Evolutionary conservation across 768 basidiomycete genomes (phyloP), one percentile per base, ranked within the genome.

Genomic region (Tricholoma saponaceum): DNA sequence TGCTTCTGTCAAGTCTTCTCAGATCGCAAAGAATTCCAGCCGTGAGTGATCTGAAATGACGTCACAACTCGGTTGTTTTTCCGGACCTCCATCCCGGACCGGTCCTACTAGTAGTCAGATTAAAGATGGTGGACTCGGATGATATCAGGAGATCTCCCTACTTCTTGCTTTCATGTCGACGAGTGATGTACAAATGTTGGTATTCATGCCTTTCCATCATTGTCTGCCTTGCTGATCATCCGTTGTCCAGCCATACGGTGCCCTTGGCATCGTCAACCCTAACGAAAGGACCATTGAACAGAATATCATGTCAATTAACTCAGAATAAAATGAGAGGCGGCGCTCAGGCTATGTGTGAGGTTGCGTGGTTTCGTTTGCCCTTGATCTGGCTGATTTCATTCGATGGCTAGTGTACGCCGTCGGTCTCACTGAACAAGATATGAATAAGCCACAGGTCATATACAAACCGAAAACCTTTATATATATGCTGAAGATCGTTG

Each of bases 281-380:
- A 13, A 16, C 55, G 41, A 68, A 72, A 33, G 68, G 65, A 18
- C 78, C 81, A 62, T 75, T 93, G 64, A 93, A 93, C 76, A 92
- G 83, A 70, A 79, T 85, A 60, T 93, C 91, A 49, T 74, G 79
- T 58, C 82, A 84, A 60, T 63, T 93, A 51, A 93, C 91, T 1
- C 87, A 92, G 71, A 78, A 86, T 67, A 92, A 92, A 71, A 74
- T 76, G 57, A 83, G 79, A 52, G 91, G 90, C 60, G 87, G 84
- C 35, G 90, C 91, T 8, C 90, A 93, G 71, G 91, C 91, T 33
- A 93, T 93, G 92, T 76, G 90, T 92, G 65, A 70, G 87, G 69
- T 6, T 57, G 16, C 18, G 54, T 22, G 22, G 50, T 41, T 18
- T 35, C 16, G 28, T 22, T 30, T 44, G 41, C 30, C 33, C 51